These are phyloP conservation scores for Wickerhamomyces sp. DNA, from an alignment of 1,139 yeast genomes.

Conservation along the genomic window DNA sequence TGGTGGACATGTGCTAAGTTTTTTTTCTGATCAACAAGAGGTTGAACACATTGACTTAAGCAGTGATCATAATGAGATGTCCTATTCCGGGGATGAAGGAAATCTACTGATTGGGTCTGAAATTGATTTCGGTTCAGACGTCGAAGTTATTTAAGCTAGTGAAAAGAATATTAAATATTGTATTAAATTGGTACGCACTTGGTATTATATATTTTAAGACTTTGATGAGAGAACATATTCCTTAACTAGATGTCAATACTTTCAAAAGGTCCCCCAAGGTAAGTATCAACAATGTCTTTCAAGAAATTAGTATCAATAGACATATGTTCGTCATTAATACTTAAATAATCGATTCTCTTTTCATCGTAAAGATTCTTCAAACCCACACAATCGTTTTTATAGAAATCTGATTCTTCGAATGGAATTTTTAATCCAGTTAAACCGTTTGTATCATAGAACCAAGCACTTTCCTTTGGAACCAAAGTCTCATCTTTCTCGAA, in stretches of 20 bases:
- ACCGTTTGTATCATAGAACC: slow-evolving; percentile 55
- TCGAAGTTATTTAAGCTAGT: slow-evolving; percentile 14
- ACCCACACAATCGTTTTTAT: slow-evolving; percentile 55
- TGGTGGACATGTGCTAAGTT: neutral
- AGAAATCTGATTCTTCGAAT: slow-evolving; percentile 47
- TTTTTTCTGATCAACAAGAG: neutral
- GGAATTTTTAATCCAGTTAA: slow-evolving; percentile 39
- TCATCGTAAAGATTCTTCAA: slow-evolving; percentile 41
- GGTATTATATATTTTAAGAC: neutral
- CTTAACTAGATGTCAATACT: neutral
- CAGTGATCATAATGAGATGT: too few relatives aligned
- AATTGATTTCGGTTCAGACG: slow-evolving; percentile 20
- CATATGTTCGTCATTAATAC: slow-evolving; percentile 67
- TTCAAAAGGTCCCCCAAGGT: slow-evolving; percentile 21
- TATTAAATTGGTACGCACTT: neutral
- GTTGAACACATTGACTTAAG: too few relatives aligned
- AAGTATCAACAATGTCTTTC: slow-evolving; percentile 33
- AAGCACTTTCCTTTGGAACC: slow-evolving; percentile 69
- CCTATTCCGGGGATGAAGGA: too few relatives aligned
- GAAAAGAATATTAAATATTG: neutral
- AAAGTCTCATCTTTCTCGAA: slow-evolving; percentile 62
- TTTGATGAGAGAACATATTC: too few relatives aligned
- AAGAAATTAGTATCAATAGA: slow-evolving; percentile 48
- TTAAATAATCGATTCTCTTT: slow-evolving; percentile 42
- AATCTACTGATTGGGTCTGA: too few relatives aligned